Evolutionary conservation across 2,329 filamentous ascomycete genomes (phyloP).

Genomic region (Paraphaeosphaeria sporulosa): DNA sequence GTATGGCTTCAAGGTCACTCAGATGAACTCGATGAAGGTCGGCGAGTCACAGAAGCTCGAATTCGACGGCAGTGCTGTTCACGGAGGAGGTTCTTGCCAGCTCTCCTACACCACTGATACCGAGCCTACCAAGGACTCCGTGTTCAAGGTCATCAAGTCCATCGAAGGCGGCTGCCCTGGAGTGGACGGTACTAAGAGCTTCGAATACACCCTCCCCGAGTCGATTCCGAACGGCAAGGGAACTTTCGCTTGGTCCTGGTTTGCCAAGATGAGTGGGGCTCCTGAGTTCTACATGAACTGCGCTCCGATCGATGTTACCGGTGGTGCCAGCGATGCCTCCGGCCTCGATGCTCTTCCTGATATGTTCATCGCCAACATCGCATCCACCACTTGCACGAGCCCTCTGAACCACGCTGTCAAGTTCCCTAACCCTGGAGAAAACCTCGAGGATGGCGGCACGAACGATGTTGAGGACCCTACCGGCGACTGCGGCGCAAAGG

Average conservation of each 20-base stretch:
- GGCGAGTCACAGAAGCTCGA: constrained; percentile 68
- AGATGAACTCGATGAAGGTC: constrained; percentile 62
- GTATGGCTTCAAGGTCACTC: constrained; percentile 38
- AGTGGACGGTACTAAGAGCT: constrained; percentile 62
- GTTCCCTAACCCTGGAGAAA: constrained; percentile 72
- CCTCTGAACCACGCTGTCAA: constrained; percentile 61
- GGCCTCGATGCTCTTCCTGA: constrained; percentile 71
- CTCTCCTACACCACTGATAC: constrained; percentile 75
- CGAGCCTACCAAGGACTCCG: constrained; percentile 60
- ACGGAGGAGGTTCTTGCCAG: constrained; percentile 93
- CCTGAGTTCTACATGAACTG: constrained; percentile 99
- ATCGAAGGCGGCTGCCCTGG: constrained; percentile 87
- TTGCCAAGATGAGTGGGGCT: constrained; percentile 79
- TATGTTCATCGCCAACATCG: constrained; percentile 77
- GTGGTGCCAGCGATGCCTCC: constrained; percentile 58
- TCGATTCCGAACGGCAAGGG: constrained; percentile 78
- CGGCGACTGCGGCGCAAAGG: constrained; percentile 32
- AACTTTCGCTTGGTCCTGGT: constrained; percentile 90
- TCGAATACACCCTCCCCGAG: constrained; percentile 74
- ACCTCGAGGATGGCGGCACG: constrained; percentile 55
- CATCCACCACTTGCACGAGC: constrained; percentile 62
- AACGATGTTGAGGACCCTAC: constrained; percentile 28
- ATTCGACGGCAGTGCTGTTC: constrained; percentile 77
- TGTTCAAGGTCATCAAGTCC: constrained; percentile 89
- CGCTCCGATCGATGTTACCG: constrained; percentile 72